phyloP scores from a whole-genome alignment of 768 basidiomycete species.

The Mycena rosella region DNA sequence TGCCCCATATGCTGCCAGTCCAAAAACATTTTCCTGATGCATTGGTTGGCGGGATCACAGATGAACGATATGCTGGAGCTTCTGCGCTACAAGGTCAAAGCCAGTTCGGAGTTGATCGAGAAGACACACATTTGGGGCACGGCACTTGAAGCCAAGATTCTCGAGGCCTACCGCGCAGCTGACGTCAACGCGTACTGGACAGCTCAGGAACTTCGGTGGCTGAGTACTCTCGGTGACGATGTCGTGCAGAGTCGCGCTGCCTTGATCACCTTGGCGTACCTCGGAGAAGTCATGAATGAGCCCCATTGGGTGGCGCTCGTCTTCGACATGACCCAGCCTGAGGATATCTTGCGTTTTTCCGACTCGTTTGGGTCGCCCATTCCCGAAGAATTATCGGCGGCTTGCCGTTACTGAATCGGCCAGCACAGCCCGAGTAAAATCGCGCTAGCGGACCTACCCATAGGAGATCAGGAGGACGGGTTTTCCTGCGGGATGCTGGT shows the following conservation, averaged over 20 bases:
- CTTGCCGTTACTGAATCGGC: conserved; percentile 15
- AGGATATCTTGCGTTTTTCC: background rate
- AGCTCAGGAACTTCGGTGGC: background rate
- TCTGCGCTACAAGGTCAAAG: conserved; percentile 8
- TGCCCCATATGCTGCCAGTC: no score
- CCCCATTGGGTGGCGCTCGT: conserved; percentile 20
- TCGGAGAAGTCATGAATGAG: conserved; percentile 1
- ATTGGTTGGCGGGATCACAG: conserved; percentile 14
- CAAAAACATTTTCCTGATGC: no score
- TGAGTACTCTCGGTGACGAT: conserved; percentile 12
- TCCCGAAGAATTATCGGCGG: background rate
- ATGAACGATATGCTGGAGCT: conserved; percentile 27
- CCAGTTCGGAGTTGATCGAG: background rate
- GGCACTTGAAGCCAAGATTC: background rate
- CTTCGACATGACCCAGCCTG: conserved; percentile 6
- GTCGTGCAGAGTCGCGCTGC: background rate
- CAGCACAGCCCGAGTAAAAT: background rate
- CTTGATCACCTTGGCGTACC: conserved; percentile 4
- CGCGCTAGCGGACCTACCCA: background rate
- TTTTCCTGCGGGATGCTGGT: conserved; percentile 26
- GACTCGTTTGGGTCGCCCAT: conserved; percentile 6
- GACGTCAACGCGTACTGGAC: background rate
- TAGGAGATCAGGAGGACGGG: conserved; percentile 2
- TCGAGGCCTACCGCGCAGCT: conserved; percentile 11
- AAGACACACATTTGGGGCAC: conserved; percentile 4